Conservation (phyloP, 192 early-diverging fungal species). For the Coemansia sp. region DNA sequence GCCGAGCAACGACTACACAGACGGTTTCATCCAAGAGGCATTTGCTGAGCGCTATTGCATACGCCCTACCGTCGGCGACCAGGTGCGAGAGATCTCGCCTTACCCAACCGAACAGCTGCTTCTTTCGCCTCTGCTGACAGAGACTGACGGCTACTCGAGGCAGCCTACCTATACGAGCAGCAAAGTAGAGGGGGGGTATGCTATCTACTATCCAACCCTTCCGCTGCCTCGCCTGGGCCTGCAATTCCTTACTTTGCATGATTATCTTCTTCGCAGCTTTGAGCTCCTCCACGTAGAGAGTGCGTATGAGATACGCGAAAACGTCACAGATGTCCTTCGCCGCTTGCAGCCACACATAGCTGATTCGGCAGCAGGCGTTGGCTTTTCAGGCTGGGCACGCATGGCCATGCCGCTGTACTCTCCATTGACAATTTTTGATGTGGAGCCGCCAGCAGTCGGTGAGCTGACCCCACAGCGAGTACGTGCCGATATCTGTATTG, state of each 20-base stretch:
- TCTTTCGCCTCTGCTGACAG: constrained; percentile 66
- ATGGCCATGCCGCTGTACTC: constrained; percentile 75
- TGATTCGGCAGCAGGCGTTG: constrained; percentile 51
- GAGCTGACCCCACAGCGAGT: constrained; percentile 68
- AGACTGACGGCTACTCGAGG: constrained; percentile 59
- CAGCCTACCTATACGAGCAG: constrained; percentile 16
- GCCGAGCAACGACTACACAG: constrained; percentile 6
- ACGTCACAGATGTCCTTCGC: constrained; percentile 82
- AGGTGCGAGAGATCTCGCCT: constrained; percentile 16
- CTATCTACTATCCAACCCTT: constrained; percentile 16
- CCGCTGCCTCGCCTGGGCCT: constrained; percentile 87
- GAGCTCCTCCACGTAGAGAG: constrained; percentile 80
- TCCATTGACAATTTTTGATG: constrained; percentile 65
- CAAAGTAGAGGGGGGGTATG: not conserved
- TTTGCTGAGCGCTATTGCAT: constrained; percentile 18
- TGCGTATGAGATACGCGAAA: constrained; percentile 78
- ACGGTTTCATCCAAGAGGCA: constrained; percentile 56
- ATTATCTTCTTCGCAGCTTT: constrained; percentile 87
- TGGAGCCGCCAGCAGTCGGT: constrained; percentile 47
- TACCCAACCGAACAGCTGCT: constrained; percentile 53
- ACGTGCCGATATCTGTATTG: constrained; percentile 74
- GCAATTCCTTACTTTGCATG: constrained; percentile 89
- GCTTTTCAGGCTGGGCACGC: constrained; percentile 91
- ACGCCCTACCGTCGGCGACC: constrained; percentile 3
- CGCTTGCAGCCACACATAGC: constrained; percentile 74